Evolutionary conservation across 352 stramenopile species (phyloP).

Genomic region (Phytopythium cucurbitacearum): DNA sequence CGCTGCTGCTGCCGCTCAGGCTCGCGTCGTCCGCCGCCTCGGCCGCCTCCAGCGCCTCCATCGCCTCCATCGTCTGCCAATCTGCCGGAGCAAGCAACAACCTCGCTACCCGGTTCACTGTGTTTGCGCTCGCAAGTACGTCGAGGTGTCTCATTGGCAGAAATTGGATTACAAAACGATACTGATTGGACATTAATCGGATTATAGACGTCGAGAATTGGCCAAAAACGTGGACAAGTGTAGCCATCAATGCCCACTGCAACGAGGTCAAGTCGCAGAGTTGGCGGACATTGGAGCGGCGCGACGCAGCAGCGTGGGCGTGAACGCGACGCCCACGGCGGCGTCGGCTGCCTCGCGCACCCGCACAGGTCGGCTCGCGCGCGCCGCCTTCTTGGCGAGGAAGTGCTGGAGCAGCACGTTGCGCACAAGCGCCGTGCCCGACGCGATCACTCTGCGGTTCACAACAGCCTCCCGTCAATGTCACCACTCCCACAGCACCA

Average conservation of each 20-base stretch:
- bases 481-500: background rate
- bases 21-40: no score
- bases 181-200: no score
- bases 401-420: conserved; percentile 56
- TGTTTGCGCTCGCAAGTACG: conserved; percentile 4
- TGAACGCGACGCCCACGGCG: conserved; percentile 43
- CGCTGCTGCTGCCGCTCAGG: background rate
- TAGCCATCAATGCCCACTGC: background rate
- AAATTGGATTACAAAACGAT: background rate
- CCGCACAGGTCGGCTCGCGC: conserved; percentile 11
- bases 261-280: background rate
- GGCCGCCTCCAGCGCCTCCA: background rate
- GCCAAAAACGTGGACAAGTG: background rate
- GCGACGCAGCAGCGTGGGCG: conserved; percentile 19
- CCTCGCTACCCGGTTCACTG: background rate
- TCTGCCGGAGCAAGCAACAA: no score
- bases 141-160: conserved; percentile 10
- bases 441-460: conserved; percentile 47
- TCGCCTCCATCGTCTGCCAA: no score
- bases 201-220: background rate
- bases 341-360: conserved; percentile 35
- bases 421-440: conserved; percentile 45
- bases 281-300: background rate
- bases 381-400: conserved; percentile 21
- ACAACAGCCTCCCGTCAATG: background rate